A percentile compares a stretch with the other conserved stretches of the same genome.
Conservation (phyloP, 75 land plant genomes). For the Cunninghamia lanceolata region DNA sequence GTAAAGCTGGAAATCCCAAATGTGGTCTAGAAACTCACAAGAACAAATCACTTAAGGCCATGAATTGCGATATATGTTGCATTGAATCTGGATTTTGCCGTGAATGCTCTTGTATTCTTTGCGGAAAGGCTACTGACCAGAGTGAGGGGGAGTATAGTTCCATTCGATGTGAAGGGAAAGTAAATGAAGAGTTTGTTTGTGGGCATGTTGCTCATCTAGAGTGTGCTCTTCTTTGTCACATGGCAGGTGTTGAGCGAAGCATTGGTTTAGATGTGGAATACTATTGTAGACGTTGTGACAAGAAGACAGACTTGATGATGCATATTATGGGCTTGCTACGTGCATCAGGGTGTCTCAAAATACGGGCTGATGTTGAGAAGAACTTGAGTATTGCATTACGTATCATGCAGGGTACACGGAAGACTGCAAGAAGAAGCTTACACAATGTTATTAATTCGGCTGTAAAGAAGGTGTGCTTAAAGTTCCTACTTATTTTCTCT, state of each 20-base stretch:
- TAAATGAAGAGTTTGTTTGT: conserved; percentile 47
- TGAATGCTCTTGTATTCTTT: conserved; percentile 79
- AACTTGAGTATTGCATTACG: conserved; percentile 44
- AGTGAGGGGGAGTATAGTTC: conserved; percentile 35
- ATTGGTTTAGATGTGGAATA: conserved; percentile 76
- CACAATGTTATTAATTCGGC: conserved; percentile 23
- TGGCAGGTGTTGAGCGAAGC: conserved; percentile 78
- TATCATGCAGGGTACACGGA: conserved; percentile 54
- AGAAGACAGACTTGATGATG: conserved; percentile 49
- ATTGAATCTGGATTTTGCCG: conserved; percentile 65
- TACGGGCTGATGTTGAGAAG: conserved; percentile 37
- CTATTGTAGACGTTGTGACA: conserved; percentile 83
- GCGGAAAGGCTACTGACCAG: conserved; percentile 40
- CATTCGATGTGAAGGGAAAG: conserved; percentile 51
- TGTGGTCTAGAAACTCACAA: conserved; percentile 22
- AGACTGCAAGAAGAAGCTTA: conserved; percentile 25
- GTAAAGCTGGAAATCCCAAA: conserved; percentile 46
- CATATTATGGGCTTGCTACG: conserved; percentile 41
- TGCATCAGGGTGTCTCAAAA: conserved; percentile 32
- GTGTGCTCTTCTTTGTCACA: conserved; percentile 61
- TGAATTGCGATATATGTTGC: conserved; percentile 81
- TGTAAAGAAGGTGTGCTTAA: conserved; percentile 43
- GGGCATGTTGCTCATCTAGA: conserved; percentile 74
- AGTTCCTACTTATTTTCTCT: not conserved
- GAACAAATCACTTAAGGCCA: conserved; percentile 2